phyloP scores from a whole-genome alignment of 495 filamentous ascomycete genomes.

The Lineolata rhizophorae region DNA sequence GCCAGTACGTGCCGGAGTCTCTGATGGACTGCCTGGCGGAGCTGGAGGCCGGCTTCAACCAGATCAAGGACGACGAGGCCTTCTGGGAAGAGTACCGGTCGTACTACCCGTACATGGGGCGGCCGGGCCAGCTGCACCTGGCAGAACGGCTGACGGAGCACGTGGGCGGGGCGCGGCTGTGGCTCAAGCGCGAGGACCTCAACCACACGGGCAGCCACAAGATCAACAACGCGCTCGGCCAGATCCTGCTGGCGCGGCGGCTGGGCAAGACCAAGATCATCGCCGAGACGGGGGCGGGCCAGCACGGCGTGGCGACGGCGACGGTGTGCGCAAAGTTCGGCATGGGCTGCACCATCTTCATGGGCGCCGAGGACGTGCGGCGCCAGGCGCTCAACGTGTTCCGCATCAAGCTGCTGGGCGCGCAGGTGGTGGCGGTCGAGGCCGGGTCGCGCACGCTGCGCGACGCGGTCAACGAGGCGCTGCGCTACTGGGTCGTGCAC shows the following conservation, averaged over 20 bases:
- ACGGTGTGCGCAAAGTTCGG: constrained; percentile 94
- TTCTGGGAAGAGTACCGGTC: constrained; percentile 97
- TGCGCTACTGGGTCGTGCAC: constrained; percentile 71
- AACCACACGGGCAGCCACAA: constrained; percentile 72
- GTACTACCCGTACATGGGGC: constrained; percentile 95
- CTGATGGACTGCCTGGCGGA: constrained; percentile 91
- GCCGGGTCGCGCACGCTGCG: constrained; percentile 67
- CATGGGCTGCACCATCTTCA: constrained; percentile 88
- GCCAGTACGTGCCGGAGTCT: constrained; percentile 96
- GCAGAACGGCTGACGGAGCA: constrained; percentile 74
- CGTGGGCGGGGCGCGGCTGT: constrained; percentile 81
- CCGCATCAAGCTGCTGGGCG: constrained; percentile 87
- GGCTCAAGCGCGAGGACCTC: constrained; percentile 85
- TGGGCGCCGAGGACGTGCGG: constrained; percentile 87
- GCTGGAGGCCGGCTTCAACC: constrained; percentile 78
- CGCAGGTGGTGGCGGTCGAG: constrained; percentile 68
- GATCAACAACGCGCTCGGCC: constrained; percentile 91
- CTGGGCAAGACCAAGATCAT: constrained; percentile 88
- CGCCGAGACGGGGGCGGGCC: constrained; percentile 88
- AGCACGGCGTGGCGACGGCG: constrained; percentile 87
- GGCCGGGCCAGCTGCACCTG: constrained; percentile 74
- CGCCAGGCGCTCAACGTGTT: constrained; percentile 91
- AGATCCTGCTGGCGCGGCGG: constrained; percentile 58
- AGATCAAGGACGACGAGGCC: constrained; percentile 57
- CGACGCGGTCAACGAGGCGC: constrained; percentile 89